phyloP scores from a whole-genome alignment of 176 grass and related monocot species.

The barley (Hordeum vulgare) region DNA sequence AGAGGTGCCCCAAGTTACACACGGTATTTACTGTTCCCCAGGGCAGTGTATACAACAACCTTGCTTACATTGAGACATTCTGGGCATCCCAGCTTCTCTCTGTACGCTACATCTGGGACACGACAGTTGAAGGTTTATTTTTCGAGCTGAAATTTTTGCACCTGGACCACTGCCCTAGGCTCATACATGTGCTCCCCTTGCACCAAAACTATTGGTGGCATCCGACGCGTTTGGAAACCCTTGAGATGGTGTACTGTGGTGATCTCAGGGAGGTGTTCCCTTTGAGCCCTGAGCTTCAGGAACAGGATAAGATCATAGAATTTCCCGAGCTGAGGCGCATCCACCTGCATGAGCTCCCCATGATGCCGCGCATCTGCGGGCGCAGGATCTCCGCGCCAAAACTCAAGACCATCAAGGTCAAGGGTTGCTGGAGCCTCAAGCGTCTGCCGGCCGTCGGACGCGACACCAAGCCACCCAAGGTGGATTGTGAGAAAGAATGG shows the following conservation, averaged over 20 bases:
- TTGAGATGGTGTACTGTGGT: neutral
- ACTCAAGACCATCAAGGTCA: neutral
- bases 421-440: conserved; percentile 16
- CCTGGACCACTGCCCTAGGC: neutral
- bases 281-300: neutral
- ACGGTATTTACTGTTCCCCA: neutral
- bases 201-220: rapidly evolving
- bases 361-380: neutral
- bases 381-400: neutral
- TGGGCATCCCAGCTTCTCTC: too few relatives aligned
- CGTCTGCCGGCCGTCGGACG: neutral
- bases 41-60: too few relatives aligned
- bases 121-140: too few relatives aligned
- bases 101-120: too few relatives aligned
- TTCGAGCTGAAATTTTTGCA: neutral
- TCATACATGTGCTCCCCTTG: neutral
- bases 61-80: rapidly evolving
- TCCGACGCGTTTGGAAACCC: neutral
- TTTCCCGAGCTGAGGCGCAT: neutral
- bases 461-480: neutral
- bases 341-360: conserved; percentile 18
- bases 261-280: neutral
- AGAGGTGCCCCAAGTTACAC: neutral
- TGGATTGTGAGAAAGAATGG: conserved; percentile 28
- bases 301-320: neutral